Conservation (phyloP, 768 basidiomycete genomes). For the Xanthoconium purpureum region DNA sequence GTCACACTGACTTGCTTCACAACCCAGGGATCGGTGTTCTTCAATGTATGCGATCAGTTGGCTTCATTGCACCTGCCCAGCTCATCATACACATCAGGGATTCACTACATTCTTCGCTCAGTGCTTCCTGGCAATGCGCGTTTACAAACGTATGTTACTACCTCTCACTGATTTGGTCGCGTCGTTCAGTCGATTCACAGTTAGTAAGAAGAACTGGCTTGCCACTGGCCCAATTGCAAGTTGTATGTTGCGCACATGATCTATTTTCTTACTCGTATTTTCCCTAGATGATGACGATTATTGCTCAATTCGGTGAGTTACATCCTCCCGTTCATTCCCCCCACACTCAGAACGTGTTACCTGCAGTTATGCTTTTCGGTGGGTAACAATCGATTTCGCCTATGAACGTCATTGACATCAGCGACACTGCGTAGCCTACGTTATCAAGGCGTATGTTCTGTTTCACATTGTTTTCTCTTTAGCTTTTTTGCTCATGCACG, state of each 20-base stretch:
- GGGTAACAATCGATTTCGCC: conserved; percentile 7
- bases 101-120: conserved; percentile 52
- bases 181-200: conserved; percentile 23
- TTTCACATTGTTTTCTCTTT: not conserved
- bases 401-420: conserved; percentile 1
- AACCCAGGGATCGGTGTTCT: conserved; percentile 46
- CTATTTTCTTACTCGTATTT: not conserved
- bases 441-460: conserved; percentile 33
- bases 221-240: conserved; percentile 33
- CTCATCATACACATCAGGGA: conserved; percentile 17
- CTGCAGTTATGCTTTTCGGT: conserved; percentile 33
- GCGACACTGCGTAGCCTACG: conserved; percentile 30
- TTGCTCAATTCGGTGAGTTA: conserved; percentile 38
- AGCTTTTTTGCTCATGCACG: conserved; percentile 11
- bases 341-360: conserved; percentile 3
- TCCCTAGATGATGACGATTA: conserved; percentile 26
- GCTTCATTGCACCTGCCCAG: not conserved
- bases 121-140: conserved; percentile 48
- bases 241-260: not conserved
- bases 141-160: conserved; percentile 41
- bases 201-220: conserved; percentile 46
- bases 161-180: not conserved
- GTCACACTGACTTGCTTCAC: conserved; percentile 6
- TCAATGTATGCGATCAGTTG: conserved; percentile 12
- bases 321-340: not conserved